phyloP scores from a whole-genome alignment of 2,329 filamentous ascomycete species.

The Penicillium sp. region DNA sequence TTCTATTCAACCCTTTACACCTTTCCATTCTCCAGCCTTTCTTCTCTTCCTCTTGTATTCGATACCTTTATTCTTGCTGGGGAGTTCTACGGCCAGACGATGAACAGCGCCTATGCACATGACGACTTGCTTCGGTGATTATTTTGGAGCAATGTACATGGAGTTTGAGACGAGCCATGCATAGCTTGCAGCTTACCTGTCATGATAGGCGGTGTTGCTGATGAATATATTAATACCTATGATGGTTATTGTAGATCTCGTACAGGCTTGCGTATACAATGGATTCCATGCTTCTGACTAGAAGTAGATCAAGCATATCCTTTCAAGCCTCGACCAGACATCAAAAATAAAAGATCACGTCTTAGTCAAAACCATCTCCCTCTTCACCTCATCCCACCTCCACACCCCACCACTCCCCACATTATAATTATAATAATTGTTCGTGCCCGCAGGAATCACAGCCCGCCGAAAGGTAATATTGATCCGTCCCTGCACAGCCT shows the following conservation, averaged over 20 bases:
- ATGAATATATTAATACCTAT: not conserved
- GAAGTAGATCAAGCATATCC: no score
- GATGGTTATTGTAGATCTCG: no score
- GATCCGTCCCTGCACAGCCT: slow-evolving; percentile 59
- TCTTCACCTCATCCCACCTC: slow-evolving; percentile 55
- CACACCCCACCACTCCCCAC: slow-evolving; percentile 64
- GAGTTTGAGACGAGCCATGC: slow-evolving; percentile 1
- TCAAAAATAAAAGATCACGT: no score
- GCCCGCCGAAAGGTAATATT: slow-evolving; percentile 75
- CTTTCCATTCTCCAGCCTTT: not conserved
- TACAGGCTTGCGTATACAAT: no score
- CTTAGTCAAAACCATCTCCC: slow-evolving; percentile 17
- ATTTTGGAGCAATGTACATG: slow-evolving; percentile 17
- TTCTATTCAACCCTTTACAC: no score
- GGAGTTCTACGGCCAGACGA: slow-evolving; percentile 1
- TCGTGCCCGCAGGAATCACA: slow-evolving; percentile 64
- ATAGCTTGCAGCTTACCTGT: not conserved
- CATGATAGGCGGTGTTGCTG: not conserved
- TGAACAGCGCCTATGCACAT: slow-evolving; percentile 19
- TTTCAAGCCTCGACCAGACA: no score
- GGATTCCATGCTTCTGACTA: no score
- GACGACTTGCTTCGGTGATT: slow-evolving; percentile 22
- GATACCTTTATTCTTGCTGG: slow-evolving; percentile 5
- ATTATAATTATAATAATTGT: slow-evolving; percentile 82
- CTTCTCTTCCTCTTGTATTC: slow-evolving; percentile 2